Conservation (phyloP, 495 filamentous ascomycete species). For the Xeromyces bisporus region DNA sequence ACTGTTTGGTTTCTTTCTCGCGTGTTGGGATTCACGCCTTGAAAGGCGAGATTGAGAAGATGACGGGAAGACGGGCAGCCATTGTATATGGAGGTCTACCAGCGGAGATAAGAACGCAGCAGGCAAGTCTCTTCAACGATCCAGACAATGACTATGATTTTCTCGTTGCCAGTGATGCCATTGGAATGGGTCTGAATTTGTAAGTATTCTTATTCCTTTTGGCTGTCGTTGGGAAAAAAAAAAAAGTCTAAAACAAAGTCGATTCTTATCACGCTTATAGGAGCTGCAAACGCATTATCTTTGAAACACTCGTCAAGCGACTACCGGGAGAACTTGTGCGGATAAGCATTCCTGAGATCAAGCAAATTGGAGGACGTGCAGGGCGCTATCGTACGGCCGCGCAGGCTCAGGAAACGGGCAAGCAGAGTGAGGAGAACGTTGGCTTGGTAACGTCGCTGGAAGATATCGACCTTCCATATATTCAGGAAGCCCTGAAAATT, state of each 20-base stretch:
- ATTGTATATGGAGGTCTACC: constrained; percentile 87
- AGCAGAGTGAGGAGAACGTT: constrained; percentile 18
- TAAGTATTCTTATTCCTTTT: constrained; percentile 21
- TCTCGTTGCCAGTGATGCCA: constrained; percentile 85
- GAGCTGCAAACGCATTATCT: constrained; percentile 80
- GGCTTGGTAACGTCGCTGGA: constrained; percentile 76
- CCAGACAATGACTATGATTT: constrained; percentile 88
- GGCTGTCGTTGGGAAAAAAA: no score
- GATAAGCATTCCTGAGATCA: constrained; percentile 60
- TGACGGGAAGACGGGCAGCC: constrained; percentile 63
- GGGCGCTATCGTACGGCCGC: constrained; percentile 68
- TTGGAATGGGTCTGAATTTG: constrained; percentile 95
- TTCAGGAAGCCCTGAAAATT: constrained; percentile 42
- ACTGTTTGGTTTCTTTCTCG: constrained; percentile 78
- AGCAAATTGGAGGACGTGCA: constrained; percentile 88
- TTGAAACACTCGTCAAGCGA: constrained; percentile 58
- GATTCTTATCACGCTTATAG: constrained; percentile 17
- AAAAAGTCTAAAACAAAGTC: neutral
- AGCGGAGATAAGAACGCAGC: constrained; percentile 79
- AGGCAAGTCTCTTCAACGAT: constrained; percentile 87
- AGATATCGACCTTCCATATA: constrained; percentile 42
- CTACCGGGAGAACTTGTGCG: constrained; percentile 31
- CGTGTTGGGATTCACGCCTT: constrained; percentile 65
- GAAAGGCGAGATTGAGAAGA: constrained; percentile 58
- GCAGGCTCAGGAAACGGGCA: constrained; percentile 16